Percentiles rank a stretch among this genome's conserved stretches.
Evolutionary conservation across 2,329 filamentous ascomycete genomes (phyloP).

Genomic region (Sclerotinia borealis): DNA sequence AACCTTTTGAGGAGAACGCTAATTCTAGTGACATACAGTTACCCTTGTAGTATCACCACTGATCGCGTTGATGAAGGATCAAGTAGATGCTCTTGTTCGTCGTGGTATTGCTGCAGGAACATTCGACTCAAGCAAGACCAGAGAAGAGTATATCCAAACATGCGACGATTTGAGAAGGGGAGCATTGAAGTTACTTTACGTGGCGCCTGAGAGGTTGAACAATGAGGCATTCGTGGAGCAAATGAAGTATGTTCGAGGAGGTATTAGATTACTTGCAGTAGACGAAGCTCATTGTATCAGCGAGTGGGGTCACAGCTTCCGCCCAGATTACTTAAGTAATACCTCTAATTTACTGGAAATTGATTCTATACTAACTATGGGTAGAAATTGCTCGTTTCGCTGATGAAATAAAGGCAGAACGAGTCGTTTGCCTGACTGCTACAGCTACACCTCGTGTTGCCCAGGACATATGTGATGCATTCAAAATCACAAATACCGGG

Average conservation of each 20-base stretch:
- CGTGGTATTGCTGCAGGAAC: slow-evolving; percentile 47
- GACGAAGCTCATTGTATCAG: slow-evolving; percentile 56
- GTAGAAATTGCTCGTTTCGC: slow-evolving; percentile 47
- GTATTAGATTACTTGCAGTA: slow-evolving; percentile 50
- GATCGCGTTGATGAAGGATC: slow-evolving; percentile 55
- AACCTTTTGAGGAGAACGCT: neutral
- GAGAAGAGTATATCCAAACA: slow-evolving; percentile 36
- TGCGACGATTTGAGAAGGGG: slow-evolving; percentile 43
- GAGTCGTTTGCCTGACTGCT: slow-evolving; percentile 54
- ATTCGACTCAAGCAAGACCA: slow-evolving; percentile 49
- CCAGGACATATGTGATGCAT: slow-evolving; percentile 47
- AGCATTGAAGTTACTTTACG: slow-evolving; percentile 49
- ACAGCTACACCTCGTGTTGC: slow-evolving; percentile 53
- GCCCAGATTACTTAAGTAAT: slow-evolving; percentile 45
- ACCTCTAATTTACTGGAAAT: neutral
- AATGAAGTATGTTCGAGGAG: slow-evolving; percentile 48
- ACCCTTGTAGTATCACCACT: slow-evolving; percentile 52
- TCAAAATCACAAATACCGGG: slow-evolving; percentile 42
- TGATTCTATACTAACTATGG: slow-evolving; percentile 7
- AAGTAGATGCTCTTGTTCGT: slow-evolving; percentile 48
- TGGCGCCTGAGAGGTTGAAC: slow-evolving; percentile 53
- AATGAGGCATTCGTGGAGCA: slow-evolving; percentile 54
- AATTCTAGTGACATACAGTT: slow-evolving; percentile 24
- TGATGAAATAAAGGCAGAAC: slow-evolving; percentile 49
- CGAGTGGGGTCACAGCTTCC: slow-evolving; percentile 47